Evolutionary conservation across 345 rosid species (phyloP).

Genomic region (Populus pruinosa): DNA sequence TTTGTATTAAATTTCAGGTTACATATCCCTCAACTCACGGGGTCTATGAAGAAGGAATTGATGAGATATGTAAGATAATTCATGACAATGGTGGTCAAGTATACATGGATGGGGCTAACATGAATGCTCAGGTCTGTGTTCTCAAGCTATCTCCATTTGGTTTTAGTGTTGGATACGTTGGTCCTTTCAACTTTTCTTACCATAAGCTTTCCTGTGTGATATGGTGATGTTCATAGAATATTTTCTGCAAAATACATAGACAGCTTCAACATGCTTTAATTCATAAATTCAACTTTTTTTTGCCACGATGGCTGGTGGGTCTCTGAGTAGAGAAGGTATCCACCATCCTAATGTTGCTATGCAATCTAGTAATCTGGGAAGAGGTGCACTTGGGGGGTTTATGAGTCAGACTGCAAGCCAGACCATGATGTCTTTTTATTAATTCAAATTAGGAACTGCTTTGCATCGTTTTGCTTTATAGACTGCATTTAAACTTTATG

Average conservation of each 20-base stretch:
- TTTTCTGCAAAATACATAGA: not conserved
- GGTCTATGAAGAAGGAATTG: conserved; percentile 93
- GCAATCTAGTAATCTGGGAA: not conserved
- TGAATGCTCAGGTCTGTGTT: conserved; percentile 90
- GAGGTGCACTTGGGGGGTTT: not conserved
- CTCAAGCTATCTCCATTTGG: conserved; percentile 2
- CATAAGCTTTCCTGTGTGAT: not conserved
- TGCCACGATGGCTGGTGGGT: not conserved
- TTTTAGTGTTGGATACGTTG: not conserved
- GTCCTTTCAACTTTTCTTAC: not conserved
- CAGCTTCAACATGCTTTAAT: not conserved
- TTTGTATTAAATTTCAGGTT: conserved; percentile 45
- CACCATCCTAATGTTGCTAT: not conserved
- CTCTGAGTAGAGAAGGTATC: not conserved
- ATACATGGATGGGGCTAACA: conserved; percentile 99
- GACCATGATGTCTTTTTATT: not conserved
- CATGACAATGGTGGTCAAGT: conserved; percentile 98
- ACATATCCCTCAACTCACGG: conserved; percentile 99
- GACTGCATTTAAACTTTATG: not conserved
- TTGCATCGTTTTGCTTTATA: not conserved
- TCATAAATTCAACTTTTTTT: conserved; percentile 1
- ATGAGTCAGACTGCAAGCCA: not conserved
- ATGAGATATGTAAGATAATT: conserved; percentile 88
- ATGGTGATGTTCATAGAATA: not conserved
- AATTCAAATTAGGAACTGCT: not conserved